A percentile compares a stretch with the other conserved stretches of the same genome.
phyloP scores from a whole-genome alignment of 1,284 basidiomycete genomes.

The Caloboletus firmus region DNA sequence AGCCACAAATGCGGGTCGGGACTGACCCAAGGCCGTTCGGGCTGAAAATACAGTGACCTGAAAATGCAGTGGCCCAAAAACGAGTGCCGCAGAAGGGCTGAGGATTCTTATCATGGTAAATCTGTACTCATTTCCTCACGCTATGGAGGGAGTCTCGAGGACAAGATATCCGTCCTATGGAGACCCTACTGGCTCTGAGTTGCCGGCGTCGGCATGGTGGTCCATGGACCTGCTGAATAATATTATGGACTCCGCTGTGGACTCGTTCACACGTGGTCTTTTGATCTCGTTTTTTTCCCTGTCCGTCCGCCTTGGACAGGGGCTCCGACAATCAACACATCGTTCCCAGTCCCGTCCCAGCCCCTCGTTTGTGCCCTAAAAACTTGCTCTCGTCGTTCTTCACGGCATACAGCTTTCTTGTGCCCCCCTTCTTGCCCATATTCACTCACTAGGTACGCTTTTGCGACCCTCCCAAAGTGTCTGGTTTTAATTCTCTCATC shows the following conservation, averaged over 20 bases:
- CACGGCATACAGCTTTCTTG: not conserved
- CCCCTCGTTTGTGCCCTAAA: constrained; percentile 19
- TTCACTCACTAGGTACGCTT: constrained; percentile 18
- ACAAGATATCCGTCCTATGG: not conserved
- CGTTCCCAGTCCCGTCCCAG: constrained; percentile 21
- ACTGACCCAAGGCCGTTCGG: not conserved
- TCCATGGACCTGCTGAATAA: constrained; percentile 34
- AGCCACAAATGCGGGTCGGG: constrained; percentile 3
- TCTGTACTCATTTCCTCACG: not conserved
- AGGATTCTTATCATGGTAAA: constrained; percentile 26
- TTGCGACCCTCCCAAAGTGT: not conserved
- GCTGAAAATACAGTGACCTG: too few species aligned
- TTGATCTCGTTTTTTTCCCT: constrained; percentile 40
- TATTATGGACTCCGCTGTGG: constrained; percentile 14
- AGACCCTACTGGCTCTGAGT: too few species aligned
- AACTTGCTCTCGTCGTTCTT: constrained; percentile 11
- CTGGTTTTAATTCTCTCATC: constrained; percentile 33
- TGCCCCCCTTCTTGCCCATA: not conserved
- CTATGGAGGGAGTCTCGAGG: not conserved
- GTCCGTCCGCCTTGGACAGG: constrained; percentile 37
- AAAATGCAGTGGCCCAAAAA: too few species aligned
- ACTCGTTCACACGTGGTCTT: constrained; percentile 30
- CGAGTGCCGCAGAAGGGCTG: constrained; percentile 11
- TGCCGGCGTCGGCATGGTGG: constrained; percentile 24
- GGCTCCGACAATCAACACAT: constrained; percentile 40